Conservation (phyloP, 768 basidiomycete species). For the Sistotremastrum suecicum region DNA sequence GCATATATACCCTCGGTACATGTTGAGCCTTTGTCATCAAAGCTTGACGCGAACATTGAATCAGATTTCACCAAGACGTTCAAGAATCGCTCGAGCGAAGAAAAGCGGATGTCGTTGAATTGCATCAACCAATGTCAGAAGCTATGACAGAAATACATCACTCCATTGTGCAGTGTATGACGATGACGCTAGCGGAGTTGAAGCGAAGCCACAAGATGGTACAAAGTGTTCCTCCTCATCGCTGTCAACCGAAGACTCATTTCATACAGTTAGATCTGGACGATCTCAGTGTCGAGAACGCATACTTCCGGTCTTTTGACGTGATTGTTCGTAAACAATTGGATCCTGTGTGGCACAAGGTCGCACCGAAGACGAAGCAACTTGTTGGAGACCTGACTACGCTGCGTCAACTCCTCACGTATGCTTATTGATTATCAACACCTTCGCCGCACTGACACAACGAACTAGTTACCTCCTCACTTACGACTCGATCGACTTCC, state of each 20-base stretch:
- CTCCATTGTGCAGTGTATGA: slow-evolving; percentile 91
- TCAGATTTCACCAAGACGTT: slow-evolving; percentile 81
- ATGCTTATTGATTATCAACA: slow-evolving; percentile 14
- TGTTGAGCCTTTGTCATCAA: not conserved
- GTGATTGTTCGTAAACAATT: slow-evolving; percentile 75
- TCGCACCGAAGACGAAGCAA: slow-evolving; percentile 83
- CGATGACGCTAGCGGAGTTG: slow-evolving; percentile 73
- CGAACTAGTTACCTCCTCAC: slow-evolving; percentile 61
- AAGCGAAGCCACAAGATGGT: slow-evolving; percentile 75
- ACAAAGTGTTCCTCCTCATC: slow-evolving; percentile 3
- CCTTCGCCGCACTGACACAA: slow-evolving; percentile 1
- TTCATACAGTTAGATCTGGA: slow-evolving; percentile 75
- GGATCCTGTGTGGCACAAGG: slow-evolving; percentile 94
- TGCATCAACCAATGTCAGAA: slow-evolving; percentile 75
- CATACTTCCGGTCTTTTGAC: slow-evolving; percentile 91
- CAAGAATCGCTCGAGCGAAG: slow-evolving; percentile 71
- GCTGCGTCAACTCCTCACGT: slow-evolving; percentile 72
- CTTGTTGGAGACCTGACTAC: slow-evolving; percentile 80
- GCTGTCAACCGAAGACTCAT: not conserved
- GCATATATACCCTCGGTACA: slow-evolving; percentile 81
- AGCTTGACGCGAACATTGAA: slow-evolving; percentile 2
- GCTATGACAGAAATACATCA: slow-evolving; percentile 87
- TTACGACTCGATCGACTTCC: slow-evolving; percentile 84
- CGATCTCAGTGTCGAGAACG: slow-evolving; percentile 82
- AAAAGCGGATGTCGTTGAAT: slow-evolving; percentile 82